These are phyloP conservation scores for Phytomonas sp. DNA, from an alignment of 208 protist species.

Conservation along the genomic window DNA sequence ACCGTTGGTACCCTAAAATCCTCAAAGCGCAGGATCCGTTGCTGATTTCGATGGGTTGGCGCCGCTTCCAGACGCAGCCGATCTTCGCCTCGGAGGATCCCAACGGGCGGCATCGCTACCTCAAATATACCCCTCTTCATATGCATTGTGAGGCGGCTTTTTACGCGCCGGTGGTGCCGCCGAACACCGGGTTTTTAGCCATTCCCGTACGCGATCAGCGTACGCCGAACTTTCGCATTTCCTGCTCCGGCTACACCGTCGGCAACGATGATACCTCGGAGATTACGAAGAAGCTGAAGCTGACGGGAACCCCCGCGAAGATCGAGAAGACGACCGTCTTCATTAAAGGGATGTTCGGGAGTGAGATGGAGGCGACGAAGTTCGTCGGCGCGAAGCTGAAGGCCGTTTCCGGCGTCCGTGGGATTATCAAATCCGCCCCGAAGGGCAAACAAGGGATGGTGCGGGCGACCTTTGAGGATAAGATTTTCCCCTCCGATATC, in stretches of 20 bases:
- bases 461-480: constrained; percentile 99
- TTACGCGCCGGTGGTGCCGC: constrained; percentile 95
- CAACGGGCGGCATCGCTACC: constrained; percentile 93
- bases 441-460: constrained; percentile 90
- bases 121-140: constrained; percentile 99
- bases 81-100: constrained; percentile 94
- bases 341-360: constrained; percentile 95
- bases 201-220: constrained; percentile 73
- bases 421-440: constrained; percentile 97
- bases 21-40: constrained; percentile 98
- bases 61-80: constrained; percentile 96
- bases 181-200: constrained; percentile 94
- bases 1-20: constrained; percentile 98
- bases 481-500: constrained; percentile 97
- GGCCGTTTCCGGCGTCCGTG: constrained; percentile 98
- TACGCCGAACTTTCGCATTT: constrained; percentile 89
- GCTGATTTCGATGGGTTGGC: constrained; percentile 98
- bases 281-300: constrained; percentile 99
- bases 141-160: constrained; percentile 98
- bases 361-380: constrained; percentile 93
- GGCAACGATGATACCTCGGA: constrained; percentile 89
- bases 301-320: constrained; percentile 95
- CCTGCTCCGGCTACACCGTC: constrained; percentile 95
- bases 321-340: constrained; percentile 98
- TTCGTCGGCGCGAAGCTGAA: constrained; percentile 98